Conservation (phyloP, 345 rosid species). For the Heritiera fomes region DNA sequence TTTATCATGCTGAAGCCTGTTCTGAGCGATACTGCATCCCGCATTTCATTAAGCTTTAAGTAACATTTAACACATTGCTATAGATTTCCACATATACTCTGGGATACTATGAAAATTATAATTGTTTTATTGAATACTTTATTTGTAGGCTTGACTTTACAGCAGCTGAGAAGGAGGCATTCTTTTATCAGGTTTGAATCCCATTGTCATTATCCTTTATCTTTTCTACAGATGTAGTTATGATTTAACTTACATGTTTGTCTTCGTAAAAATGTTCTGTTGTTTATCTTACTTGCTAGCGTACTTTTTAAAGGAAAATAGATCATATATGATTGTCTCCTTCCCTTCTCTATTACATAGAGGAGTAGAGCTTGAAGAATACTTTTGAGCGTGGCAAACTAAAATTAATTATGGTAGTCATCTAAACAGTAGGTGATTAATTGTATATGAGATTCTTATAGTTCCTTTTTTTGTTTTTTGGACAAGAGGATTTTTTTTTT, state of each 20-base stretch:
- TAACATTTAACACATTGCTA: conserved; percentile 5
- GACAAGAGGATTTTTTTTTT: no score
- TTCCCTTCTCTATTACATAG: neutral
- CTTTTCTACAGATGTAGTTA: neutral
- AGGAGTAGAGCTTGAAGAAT: conserved; percentile 1
- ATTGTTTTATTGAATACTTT: conserved; percentile 22
- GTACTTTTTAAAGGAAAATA: conserved; percentile 1
- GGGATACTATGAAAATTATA: neutral
- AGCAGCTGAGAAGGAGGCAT: conserved; percentile 73
- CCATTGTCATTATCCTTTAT: conserved; percentile 13
- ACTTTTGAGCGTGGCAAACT: conserved; percentile 7
- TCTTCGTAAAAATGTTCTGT: neutral
- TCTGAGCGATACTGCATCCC: neutral
- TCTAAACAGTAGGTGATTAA: neutral
- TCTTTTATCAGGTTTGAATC: conserved; percentile 70
- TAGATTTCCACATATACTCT: neutral
- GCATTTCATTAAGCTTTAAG: neutral
- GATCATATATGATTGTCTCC: conserved; percentile 2
- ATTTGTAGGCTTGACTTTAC: conserved; percentile 82
- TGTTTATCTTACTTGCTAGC: neutral
- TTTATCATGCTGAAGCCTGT: neutral
- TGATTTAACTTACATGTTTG: conserved; percentile 7
- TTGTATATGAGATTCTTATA: neutral
- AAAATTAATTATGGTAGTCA: neutral
- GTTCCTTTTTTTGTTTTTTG: neutral